Base-by-base conservation (phyloP, 2,329 filamentous ascomycete species). In the Penicillium sp. region DNA sequence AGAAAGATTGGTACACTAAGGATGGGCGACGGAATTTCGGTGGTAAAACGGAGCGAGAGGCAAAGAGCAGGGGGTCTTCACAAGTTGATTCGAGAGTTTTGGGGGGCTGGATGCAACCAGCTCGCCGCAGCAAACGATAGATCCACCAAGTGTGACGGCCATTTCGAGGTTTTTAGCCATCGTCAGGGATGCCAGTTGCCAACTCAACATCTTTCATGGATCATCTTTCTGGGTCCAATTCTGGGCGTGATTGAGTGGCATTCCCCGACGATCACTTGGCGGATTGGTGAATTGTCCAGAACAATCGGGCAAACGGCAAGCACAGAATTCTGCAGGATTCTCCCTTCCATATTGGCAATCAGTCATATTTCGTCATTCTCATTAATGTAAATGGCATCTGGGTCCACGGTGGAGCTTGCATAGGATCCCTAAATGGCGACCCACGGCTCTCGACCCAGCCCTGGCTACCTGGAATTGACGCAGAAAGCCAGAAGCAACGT, bases 401-500 rank as follows among this genome's bases (percentile, higher is more conserved):
- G 31, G 25, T 41, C 30, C 19, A n/a, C 49, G 44, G 53, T 58
- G 59, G 58, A 58, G 53, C 52, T 46, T 59, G 46, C 41, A 40
- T 41, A n/a, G 33, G 38, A 55, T 53, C 56, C 49, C 59, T 50
- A 60, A 59, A 56, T 38, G 50, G 62, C 62, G 55, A 56, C 63
- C 59, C 62, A 62, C 61, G 57, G 61, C 47, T 57, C 59, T 61
- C 59, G 53, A 61, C 57, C 53, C 62, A 67, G 62, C 60, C 60
- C 49, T 61, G 56, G 56, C 57, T 63, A 60, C 59, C 59, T 63
- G 55, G 53, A 67, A 60, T 64, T 55, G 55, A 64, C 48, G 54
- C 53, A 55, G 43, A 59, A 57, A 64, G 60, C 72, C 72, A 74
- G 67, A 73, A 66, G 61, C 59, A 64, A 61, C 56, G 56, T 66